Percentiles rank a stretch among this genome's conserved stretches.
phyloP scores from a whole-genome alignment of 768 basidiomycete species.

The Strobilomyces echinocephalus region DNA sequence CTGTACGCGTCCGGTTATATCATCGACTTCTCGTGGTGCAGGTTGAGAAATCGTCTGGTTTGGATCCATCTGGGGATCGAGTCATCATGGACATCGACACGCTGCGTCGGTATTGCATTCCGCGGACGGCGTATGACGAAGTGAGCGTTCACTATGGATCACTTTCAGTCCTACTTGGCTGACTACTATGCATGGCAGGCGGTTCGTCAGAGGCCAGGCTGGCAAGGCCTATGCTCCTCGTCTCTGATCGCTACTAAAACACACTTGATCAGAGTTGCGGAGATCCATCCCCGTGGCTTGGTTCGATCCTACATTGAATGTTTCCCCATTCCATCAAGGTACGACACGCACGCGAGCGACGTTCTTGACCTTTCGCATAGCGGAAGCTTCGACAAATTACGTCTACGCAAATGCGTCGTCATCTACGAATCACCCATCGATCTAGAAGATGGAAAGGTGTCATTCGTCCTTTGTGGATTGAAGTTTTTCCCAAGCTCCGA shows the following conservation, averaged over 20 bases:
- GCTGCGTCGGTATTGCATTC: not conserved
- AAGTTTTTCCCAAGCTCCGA: too few species aligned
- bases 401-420: not conserved
- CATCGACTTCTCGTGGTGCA: constrained; percentile 7
- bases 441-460: not conserved
- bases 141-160: not conserved
- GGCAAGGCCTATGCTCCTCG: not conserved
- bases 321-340: too few species aligned
- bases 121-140: not conserved
- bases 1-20: constrained; percentile 1
- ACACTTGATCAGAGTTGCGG: not conserved
- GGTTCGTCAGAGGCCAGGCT: too few species aligned
- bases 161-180: not conserved
- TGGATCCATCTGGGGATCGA: not conserved
- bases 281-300: too few species aligned
- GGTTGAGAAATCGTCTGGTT: not conserved
- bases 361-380: constrained; percentile 1
- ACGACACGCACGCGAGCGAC: not conserved
- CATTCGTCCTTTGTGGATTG: constrained; percentile 1
- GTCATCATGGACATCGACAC: not conserved
- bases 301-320: constrained; percentile 4
- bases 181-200: not conserved
- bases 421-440: constrained; percentile 4
- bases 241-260: constrained; percentile 5
- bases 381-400: too few species aligned